phyloP scores from a whole-genome alignment of 768 basidiomycete species.

The Neoboletus subvelutipes region DNA sequence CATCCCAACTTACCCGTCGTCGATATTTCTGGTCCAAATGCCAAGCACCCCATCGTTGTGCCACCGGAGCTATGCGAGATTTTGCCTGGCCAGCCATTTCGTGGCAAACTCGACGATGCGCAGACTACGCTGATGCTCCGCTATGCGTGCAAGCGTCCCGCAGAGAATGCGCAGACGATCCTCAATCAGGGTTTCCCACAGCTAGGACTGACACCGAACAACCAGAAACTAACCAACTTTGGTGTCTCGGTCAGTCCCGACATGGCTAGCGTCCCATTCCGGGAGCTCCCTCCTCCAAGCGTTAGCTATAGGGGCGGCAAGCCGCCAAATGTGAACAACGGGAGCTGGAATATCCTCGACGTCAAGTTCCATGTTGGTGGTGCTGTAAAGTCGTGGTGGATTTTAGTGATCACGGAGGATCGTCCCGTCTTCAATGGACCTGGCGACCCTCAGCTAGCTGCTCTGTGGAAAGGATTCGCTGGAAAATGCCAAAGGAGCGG shows the following conservation, averaged over 20 bases:
- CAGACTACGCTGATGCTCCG: constrained; percentile 73
- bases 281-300: constrained; percentile 59
- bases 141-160: constrained; percentile 63
- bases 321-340: constrained; percentile 48
- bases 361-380: constrained; percentile 66
- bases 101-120: constrained; percentile 54
- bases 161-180: constrained; percentile 57
- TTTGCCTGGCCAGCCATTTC: constrained; percentile 54
- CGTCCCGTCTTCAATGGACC: constrained; percentile 38
- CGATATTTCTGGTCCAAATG: constrained; percentile 43
- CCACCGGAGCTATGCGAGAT: constrained; percentile 77
- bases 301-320: constrained; percentile 53
- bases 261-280: constrained; percentile 65
- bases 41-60: constrained; percentile 39
- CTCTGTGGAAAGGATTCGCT: constrained; percentile 52
- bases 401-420: constrained; percentile 62
- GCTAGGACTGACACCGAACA: constrained; percentile 49
- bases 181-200: constrained; percentile 52
- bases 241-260: constrained; percentile 51
- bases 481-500: constrained; percentile 59
- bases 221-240: constrained; percentile 49
- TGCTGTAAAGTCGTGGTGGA: constrained; percentile 57
- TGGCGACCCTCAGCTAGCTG: constrained; percentile 26
- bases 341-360: constrained; percentile 75
- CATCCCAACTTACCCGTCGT: constrained; percentile 55